Conservation (phyloP, 23 red algal species). For the Chondrus crispus region DNA sequence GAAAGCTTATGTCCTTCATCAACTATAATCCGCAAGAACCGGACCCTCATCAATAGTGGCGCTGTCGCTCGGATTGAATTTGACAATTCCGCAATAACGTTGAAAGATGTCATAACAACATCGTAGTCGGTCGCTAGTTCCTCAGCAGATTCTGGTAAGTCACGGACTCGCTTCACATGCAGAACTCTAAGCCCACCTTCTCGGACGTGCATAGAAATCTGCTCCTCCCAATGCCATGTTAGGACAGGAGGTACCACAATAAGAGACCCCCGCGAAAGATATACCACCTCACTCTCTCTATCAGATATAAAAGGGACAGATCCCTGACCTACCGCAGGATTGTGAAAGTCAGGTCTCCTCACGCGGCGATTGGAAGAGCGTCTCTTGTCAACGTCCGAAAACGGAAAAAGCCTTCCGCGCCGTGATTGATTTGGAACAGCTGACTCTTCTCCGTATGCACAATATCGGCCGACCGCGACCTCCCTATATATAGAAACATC, state of each 20-base stretch:
- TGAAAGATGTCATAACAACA: constrained; percentile 73
- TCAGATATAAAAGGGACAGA: not conserved
- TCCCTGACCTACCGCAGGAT: constrained; percentile 5
- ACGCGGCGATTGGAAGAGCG: not conserved
- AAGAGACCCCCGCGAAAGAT: constrained; percentile 70
- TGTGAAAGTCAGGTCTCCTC: not conserved
- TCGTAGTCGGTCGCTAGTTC: constrained; percentile 58
- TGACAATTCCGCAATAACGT: constrained; percentile 43
- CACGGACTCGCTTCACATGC: not conserved
- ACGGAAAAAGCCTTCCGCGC: not conserved
- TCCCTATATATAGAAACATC: not conserved
- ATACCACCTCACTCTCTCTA: not conserved
- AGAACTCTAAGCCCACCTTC: constrained; percentile 3
- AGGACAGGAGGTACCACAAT: constrained; percentile 78
- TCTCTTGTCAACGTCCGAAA: not conserved
- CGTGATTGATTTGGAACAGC: not conserved
- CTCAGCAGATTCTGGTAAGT: constrained; percentile 23
- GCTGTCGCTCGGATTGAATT: constrained; percentile 11
- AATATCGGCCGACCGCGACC: not conserved
- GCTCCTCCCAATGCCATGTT: constrained; percentile 76
- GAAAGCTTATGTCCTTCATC: constrained; percentile 91
- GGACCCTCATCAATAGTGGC: constrained; percentile 60
- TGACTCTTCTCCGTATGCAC: not conserved
- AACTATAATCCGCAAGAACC: constrained; percentile 86
- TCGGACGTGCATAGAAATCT: constrained; percentile 60